Base-by-base conservation (phyloP, 2,329 filamentous ascomycete species). In the Aspergillus sp. region DNA sequence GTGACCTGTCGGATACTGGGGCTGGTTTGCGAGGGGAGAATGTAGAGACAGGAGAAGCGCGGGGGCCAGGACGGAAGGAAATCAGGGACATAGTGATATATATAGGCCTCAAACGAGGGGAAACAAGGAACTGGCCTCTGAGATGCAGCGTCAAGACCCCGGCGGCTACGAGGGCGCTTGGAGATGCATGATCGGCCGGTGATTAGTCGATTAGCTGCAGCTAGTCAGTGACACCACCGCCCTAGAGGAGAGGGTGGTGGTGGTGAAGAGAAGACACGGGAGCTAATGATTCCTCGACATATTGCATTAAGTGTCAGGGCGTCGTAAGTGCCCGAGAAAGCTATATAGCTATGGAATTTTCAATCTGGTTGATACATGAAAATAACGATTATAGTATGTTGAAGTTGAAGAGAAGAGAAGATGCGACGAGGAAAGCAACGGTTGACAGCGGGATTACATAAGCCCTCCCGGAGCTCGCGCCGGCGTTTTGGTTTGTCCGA, bases 401-500 rank as follows among this genome's bases (percentile, higher is more conserved):
- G 24, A 24, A 24, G 22, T 24, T 24, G 24, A 24, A 24, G 24
- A 24, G 36, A 14, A 14, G 36, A 39, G 36, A 32, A 32, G 11
- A 11, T 32, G 31, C 24, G 24, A 32, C 31, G 9, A 32, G 31
- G 9, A 32, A 20, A 20, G 20, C 11, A 12, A 32, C 31, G 32
- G 29, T 11, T 36, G 32, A 14, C 32, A 26, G 51, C 45, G 54
- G 50, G 7, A 12, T 54, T 51, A 39, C 47, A 59, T 49, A 51
- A 51, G 26, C 46, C 18, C 32, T 22, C 6, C 45, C 32, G 49
- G 49, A 52, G 39, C 54, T 52, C 24, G 10, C 45, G 14, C 42
- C 55, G 64, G 46, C 31, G 46, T 16, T 57, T 64, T 55, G 29
- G 59, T 75, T 74, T 73, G 59, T 72, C 72, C 72, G 72, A 75